Evolutionary conservation across 768 basidiomycete genomes (phyloP).

Genomic region (Fibroporia radiculosa): DNA sequence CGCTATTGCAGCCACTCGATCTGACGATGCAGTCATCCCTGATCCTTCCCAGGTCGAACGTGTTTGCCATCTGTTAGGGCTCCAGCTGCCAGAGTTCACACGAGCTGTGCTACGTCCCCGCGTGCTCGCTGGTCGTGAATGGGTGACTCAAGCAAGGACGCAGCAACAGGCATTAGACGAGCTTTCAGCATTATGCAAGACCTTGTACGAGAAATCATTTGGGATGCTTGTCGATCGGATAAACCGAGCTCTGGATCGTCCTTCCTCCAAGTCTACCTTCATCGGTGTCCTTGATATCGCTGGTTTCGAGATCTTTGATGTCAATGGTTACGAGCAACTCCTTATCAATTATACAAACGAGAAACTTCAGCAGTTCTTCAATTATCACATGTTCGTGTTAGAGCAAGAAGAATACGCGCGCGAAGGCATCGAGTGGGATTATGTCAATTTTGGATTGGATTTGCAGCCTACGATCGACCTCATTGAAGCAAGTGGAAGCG

Average conservation of each 20-base stretch:
- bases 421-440: conserved; percentile 96
- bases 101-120: conserved; percentile 84
- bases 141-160: conserved; percentile 91
- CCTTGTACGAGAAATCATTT: conserved; percentile 95
- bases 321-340: conserved; percentile 94
- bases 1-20: conserved; percentile 64
- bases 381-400: conserved; percentile 99
- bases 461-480: conserved; percentile 98
- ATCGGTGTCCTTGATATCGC: conserved; percentile 99
- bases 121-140: conserved; percentile 91
- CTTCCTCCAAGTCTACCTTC: conserved; percentile 85
- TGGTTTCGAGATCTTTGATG: conserved; percentile 94
- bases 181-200: conserved; percentile 86
- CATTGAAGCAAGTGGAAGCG: conserved; percentile 68
- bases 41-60: conserved; percentile 82
- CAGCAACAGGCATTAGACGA: conserved; percentile 90
- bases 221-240: conserved; percentile 90
- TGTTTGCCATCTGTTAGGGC: conserved; percentile 86
- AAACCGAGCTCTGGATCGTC: conserved; percentile 89
- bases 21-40: conserved; percentile 72
- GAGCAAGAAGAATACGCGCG: conserved; percentile 98
- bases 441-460: conserved; percentile 96
- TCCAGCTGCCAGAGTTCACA: conserved; percentile 81
- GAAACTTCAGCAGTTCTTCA: conserved; percentile 96
- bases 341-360: conserved; percentile 99